Conservation (phyloP, 2,329 filamentous ascomycete genomes). For the Scedosporium minutisporum region DNA sequence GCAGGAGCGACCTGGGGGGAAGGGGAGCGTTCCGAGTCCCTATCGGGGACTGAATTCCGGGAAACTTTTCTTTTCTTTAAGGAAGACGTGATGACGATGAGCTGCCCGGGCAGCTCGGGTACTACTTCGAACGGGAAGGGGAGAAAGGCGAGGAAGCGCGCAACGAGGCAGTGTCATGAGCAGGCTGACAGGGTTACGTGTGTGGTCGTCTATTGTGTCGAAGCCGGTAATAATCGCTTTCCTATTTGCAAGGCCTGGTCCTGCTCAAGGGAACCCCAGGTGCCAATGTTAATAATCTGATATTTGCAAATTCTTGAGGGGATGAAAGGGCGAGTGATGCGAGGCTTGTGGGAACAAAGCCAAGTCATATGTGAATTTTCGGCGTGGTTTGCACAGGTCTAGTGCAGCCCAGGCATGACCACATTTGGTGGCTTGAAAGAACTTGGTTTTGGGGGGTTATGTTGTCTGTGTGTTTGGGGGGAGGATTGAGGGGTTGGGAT, state of each 20-base stretch:
- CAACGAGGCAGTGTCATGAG: conserved; percentile 11
- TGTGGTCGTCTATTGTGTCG: not conserved
- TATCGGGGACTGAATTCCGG: conserved; percentile 35
- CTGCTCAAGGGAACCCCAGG: not conserved
- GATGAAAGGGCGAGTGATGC: not conserved
- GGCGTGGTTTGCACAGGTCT: not conserved
- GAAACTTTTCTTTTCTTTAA: conserved; percentile 62
- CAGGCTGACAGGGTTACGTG: not conserved
- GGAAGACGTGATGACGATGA: conserved; percentile 63
- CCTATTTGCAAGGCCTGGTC: not conserved
- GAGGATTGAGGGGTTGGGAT: not conserved
- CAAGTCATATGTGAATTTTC: not conserved
- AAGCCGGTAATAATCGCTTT: not conserved
- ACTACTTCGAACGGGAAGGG: conserved; percentile 6
- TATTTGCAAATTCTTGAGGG: conserved; percentile 2
- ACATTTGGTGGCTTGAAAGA: not conserved
- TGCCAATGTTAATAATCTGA: not conserved
- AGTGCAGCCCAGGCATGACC: not conserved
- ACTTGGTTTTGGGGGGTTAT: not conserved
- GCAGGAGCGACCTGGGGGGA: conserved; percentile 28
- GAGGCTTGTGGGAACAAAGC: not conserved
- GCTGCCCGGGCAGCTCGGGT: conserved; percentile 54
- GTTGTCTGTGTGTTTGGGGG: not conserved
- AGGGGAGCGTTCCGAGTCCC: conserved; percentile 23
- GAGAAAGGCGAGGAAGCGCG: conserved; percentile 8